Percentiles rank a stretch among this genome's conserved stretches.
These are phyloP conservation scores for Sugiyamaella xylanicola DNA, from an alignment of 1,139 yeast species.

Conservation along the genomic window DNA sequence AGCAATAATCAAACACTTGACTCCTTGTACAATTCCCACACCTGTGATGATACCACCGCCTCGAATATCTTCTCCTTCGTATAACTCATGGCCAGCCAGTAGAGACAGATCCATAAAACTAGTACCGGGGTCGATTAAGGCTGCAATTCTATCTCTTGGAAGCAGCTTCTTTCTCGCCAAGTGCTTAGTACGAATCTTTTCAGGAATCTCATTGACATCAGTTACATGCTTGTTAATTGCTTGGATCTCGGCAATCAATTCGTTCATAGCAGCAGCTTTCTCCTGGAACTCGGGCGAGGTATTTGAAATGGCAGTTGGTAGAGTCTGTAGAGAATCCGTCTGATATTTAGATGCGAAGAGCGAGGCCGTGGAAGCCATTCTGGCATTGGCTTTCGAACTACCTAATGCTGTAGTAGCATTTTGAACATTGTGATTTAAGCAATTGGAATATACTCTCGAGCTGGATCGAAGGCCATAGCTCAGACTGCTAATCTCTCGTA, in stretches of 20 bases:
- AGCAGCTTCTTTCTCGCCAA: conserved; percentile 40
- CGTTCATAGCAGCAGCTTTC: conserved; percentile 32
- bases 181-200: conserved; percentile 44
- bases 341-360: conserved; percentile 27
- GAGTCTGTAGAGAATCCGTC: conserved; percentile 30
- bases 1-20: conserved; percentile 41
- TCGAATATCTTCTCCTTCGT: conserved; percentile 40
- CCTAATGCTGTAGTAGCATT: no score
- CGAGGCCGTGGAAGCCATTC: conserved; percentile 8
- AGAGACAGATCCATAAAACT: conserved; percentile 40
- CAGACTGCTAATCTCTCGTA: not conserved
- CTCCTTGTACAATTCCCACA: conserved; percentile 41
- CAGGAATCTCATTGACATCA: conserved; percentile 35
- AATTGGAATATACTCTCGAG: not conserved
- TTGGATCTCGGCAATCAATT: conserved; percentile 29
- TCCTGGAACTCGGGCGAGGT: conserved; percentile 35
- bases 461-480: not conserved
- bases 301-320: conserved; percentile 36
- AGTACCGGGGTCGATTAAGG: conserved; percentile 42
- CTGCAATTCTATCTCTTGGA: conserved; percentile 41
- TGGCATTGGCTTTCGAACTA: not conserved
- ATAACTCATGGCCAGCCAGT: conserved; percentile 41
- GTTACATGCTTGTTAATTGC: conserved; percentile 32
- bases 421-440: not conserved
- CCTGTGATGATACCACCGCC: conserved; percentile 44